Evolutionary conservation across 148 eudicot species (phyloP).

Genomic region (Rhododendron kiyosumense): DNA sequence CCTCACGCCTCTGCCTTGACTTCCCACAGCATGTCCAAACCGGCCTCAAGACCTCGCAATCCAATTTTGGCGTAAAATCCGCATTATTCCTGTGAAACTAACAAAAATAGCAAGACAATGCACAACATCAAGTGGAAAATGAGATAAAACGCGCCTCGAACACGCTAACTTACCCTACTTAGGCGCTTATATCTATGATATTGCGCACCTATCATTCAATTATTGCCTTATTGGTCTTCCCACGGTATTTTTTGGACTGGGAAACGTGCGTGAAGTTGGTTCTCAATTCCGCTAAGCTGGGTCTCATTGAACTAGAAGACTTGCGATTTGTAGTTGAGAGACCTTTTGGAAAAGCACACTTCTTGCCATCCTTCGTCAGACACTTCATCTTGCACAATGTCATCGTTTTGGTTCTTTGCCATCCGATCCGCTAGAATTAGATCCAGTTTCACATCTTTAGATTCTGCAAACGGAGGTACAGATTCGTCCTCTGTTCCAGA

Average conservation of each 20-base stretch:
- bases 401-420: slow-evolving; percentile 28
- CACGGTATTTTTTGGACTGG: slow-evolving; percentile 33
- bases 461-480: slow-evolving; percentile 35
- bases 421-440: slow-evolving; percentile 18
- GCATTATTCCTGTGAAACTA: too few relatives aligned
- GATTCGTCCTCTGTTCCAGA: slow-evolving; percentile 14
- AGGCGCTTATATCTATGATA: too few relatives aligned
- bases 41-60: too few relatives aligned
- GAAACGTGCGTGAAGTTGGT: slow-evolving; percentile 46
- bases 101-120: too few relatives aligned
- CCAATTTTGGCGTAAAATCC: too few relatives aligned
- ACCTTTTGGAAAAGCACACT: slow-evolving; percentile 61
- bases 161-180: too few relatives aligned
- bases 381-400: slow-evolving; percentile 35
- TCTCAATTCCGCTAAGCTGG: slow-evolving; percentile 68
- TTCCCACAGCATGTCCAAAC: too few relatives aligned
- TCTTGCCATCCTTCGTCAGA: slow-evolving; percentile 98
- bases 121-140: too few relatives aligned
- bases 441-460: slow-evolving; percentile 33
- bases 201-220: too few relatives aligned
- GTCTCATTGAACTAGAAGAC: slow-evolving; percentile 58
- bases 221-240: too few relatives aligned
- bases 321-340: slow-evolving; percentile 62
- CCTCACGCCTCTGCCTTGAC: too few relatives aligned
- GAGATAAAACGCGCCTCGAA: too few relatives aligned